Base-by-base conservation (phyloP, 495 filamentous ascomycete genomes). In the Lophiotrema nucula region DNA sequence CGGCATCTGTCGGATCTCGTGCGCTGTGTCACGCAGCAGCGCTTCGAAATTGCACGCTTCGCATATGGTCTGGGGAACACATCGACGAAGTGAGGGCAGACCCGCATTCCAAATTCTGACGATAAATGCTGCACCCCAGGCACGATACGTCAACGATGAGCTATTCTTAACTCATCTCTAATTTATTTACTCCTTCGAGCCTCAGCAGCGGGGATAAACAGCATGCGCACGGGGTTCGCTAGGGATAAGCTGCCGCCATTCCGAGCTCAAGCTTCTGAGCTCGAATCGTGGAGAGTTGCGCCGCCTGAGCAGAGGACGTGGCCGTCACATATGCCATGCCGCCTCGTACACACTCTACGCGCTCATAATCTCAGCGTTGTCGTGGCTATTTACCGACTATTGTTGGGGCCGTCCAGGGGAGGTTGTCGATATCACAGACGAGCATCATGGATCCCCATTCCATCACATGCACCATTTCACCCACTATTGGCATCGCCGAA, bases 231-330 rank as follows among this genome's bases (percentile, higher is more conserved):
- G 44, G 31, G 46, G 41, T 56, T 62, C 62, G 62, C 58, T 62
- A 43, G 58, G 58, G 53, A 58, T 41, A 27, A 49, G 52, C 52
- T 31, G 53, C 58, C 46, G 63, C 63, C 41, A 46, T 66, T 66
- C 63, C 63, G 63, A 44, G 47, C 37, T 53, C 57, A 58, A 57
- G 62, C 58, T 66, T 63, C 47, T 47, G 10, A 56, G 47, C 26
- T 27, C 25, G 55, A 51, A 59, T 56, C 50, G 56, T 57, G 56
- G 56, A 60, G 56, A 56, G 47, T 38, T 44, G 49, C 31, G 52
- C 21, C 49, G 24, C 52, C 38, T 42, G 27, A 55, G 49, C 43
- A 42, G n/a, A 46, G 52, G 19, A 11, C 60, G 27, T 47, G 35
- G 50, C 46, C 44, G 54, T 43, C 47, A 35, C 42, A 28, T 24